Evolutionary conservation across 768 basidiomycete genomes (phyloP), one percentile per base, ranked within the genome.

Genomic region (Omphalotus guepiniiformis): DNA sequence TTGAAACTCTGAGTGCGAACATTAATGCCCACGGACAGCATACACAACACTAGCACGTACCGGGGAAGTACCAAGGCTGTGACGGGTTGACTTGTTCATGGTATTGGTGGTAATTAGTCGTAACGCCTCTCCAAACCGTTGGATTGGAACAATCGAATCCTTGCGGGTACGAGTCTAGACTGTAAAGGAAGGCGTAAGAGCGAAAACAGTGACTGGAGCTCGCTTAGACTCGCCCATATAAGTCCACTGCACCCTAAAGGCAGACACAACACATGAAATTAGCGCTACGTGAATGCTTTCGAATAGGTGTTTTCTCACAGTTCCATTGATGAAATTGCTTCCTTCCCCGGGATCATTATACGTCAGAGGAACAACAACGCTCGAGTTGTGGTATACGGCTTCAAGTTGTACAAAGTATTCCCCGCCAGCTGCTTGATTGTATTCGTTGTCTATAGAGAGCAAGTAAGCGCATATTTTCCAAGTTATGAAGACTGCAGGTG

Each of bases 121-220:
- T 68, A 16, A 91, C 77, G 2, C 76, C 75, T 9, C 59, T 74
- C 89, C 89, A 92, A 0, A 53, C 58, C 2, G 69, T 68, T 2
- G 88, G 86, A 52, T 85, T 75, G 0, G 85, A 86, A 58, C 89
- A 90, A 55, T 90, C 88, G 55, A 88, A 90, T 0, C 75, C 70
- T 69, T 90, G 86, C 1, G 87, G 86, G 50, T 90, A 90, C 0
- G 79, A 74, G 55, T 89, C 88, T 51, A 82, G 58, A 13, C 78
- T 77, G 43, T 29, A 49, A 23, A 32, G 25, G 47, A 25, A 39
- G 23, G 19, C 52, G 36, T 51, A 42, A 34, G 18, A 5, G 11
- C 12, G 34, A n/a, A n/a, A n/a, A n/a, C n/a, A n/a, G 22, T 3
- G 9, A 27, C 7, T 9, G 21, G 19, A 25, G 2, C 18, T n/a